These are phyloP conservation scores for Camellia granthamiana DNA, from an alignment of 148 eudicot genomes.

Conservation along the genomic window DNA sequence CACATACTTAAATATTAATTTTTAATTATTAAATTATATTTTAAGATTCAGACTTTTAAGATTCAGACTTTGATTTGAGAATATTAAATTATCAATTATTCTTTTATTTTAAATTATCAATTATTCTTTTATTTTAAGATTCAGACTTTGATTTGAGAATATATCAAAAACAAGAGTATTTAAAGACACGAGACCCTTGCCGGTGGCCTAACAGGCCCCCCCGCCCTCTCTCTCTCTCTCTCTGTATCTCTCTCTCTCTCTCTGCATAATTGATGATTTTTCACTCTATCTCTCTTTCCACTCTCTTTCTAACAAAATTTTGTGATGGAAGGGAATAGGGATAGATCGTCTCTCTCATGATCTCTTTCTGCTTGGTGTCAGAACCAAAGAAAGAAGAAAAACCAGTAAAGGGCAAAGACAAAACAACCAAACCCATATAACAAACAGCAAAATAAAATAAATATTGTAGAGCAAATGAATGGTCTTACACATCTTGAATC, in stretches of 20 bases:
- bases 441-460: not conserved
- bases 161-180: no score
- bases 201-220: not conserved
- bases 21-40: no score
- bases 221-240: not conserved
- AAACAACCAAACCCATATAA: no score
- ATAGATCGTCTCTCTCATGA: constrained; percentile 13
- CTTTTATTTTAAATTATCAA: no score
- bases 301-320: not conserved
- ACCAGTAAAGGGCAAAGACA: not conserved
- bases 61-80: no score
- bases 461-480: constrained; percentile 29
- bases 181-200: no score
- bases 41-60: no score
- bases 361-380: constrained; percentile 4
- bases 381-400: not conserved
- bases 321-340: not conserved
- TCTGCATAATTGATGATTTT: not conserved
- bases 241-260: not conserved
- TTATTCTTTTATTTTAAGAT: no score
- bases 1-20: no score
- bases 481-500: constrained; percentile 37
- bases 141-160: no score
- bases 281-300: not conserved
- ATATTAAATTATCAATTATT: no score